phyloP scores from a whole-genome alignment of 352 stramenopile genomes.

The Phytophthora multivora region DNA sequence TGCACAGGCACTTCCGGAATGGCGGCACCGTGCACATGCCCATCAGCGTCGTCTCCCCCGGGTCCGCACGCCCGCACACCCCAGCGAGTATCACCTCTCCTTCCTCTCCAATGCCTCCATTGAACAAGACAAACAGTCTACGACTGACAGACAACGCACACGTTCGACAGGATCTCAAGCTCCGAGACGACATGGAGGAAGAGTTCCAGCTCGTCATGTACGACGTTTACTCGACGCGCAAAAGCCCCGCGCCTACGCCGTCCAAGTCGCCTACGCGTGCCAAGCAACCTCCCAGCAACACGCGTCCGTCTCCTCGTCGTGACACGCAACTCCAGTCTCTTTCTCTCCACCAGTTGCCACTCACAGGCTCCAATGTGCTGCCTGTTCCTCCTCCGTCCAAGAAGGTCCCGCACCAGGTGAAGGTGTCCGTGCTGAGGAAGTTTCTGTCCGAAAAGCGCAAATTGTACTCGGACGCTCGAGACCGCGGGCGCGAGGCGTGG shows the following conservation, averaged over 20 bases:
- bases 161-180: constrained; percentile 33
- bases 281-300: constrained; percentile 1
- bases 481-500: constrained; percentile 53
- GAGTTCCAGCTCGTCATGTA: constrained; percentile 66
- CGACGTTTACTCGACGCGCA: constrained; percentile 52
- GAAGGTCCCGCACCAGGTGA: constrained; percentile 61
- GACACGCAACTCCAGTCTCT: neutral
- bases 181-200: constrained; percentile 50
- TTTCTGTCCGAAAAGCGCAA: constrained; percentile 69
- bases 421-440: constrained; percentile 55
- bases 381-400: constrained; percentile 24
- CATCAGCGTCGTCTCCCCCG: constrained; percentile 23
- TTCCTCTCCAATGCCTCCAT: neutral
- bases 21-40: constrained; percentile 51
- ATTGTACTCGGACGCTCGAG: constrained; percentile 48
- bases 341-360: constrained; percentile 12
- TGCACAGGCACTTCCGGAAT: constrained; percentile 70
- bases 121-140: neutral
- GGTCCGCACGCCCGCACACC: neutral
- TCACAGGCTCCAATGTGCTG: neutral
- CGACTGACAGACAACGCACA: constrained; percentile 11
- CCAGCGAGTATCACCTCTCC: constrained; percentile 3
- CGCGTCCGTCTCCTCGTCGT: neutral
- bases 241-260: constrained; percentile 13
- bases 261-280: neutral